Percentiles rank a stretch among this genome's conserved stretches.
phyloP scores from a whole-genome alignment of 2,329 filamentous ascomycete species.

The Curvularia eragrostidis region DNA sequence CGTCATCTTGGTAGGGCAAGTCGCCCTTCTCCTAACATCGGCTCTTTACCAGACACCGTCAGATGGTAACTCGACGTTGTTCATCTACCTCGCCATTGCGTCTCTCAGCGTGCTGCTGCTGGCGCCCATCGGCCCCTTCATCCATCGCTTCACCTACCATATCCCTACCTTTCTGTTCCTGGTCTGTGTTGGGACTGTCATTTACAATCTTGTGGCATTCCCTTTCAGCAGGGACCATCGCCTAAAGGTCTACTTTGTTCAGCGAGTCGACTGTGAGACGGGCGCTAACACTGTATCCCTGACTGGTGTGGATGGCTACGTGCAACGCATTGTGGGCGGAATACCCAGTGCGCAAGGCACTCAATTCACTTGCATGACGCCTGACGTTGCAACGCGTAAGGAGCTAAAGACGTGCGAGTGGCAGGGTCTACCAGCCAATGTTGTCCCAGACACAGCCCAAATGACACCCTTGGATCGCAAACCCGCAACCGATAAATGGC shows the following conservation, averaged over 20 bases:
- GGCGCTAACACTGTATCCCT: slow-evolving; percentile 71
- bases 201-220: slow-evolving; percentile 87
- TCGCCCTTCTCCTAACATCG: slow-evolving; percentile 74
- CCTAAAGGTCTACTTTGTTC: slow-evolving; percentile 87
- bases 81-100: slow-evolving; percentile 74
- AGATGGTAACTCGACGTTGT: slow-evolving; percentile 76
- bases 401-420: slow-evolving; percentile 74
- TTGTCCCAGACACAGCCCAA: slow-evolving; percentile 58
- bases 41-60: slow-evolving; percentile 80
- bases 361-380: slow-evolving; percentile 49
- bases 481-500: slow-evolving; percentile 56
- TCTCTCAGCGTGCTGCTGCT: slow-evolving; percentile 73
- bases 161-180: slow-evolving; percentile 77
- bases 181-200: slow-evolving; percentile 74
- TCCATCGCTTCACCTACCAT: slow-evolving; percentile 85
- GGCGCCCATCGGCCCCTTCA: slow-evolving; percentile 79
- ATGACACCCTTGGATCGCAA: slow-evolving; percentile 32
- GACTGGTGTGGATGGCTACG: slow-evolving; percentile 46
- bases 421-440: slow-evolving; percentile 69
- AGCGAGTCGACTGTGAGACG: slow-evolving; percentile 76
- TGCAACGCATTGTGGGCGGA: slow-evolving; percentile 65
- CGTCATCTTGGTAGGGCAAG: slow-evolving; percentile 77
- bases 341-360: slow-evolving; percentile 75
- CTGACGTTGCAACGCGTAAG: slow-evolving; percentile 52
- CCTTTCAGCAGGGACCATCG: slow-evolving; percentile 82